Base-by-base conservation (phyloP, 2,329 filamentous ascomycete species). In the Pyrenochaeta sp. region DNA sequence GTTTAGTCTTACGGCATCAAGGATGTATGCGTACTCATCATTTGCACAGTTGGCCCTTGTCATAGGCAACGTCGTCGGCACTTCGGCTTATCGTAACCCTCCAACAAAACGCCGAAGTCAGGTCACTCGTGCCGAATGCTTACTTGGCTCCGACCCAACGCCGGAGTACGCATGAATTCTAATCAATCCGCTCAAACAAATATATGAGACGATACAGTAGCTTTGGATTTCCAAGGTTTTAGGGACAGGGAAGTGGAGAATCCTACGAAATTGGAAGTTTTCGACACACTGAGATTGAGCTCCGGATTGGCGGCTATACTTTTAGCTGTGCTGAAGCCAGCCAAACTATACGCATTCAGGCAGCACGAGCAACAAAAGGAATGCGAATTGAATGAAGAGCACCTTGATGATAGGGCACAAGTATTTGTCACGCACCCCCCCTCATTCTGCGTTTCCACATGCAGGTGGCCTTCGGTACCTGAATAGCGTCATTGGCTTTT, bases 341-440 rank as follows among this genome's bases (percentile, higher is more conserved):
- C 23, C 4, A 5, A 27, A 27, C 9, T 27, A n/a, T n/a, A 27
- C 23, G 23, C 23, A 9, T 9, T 27, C 23, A 27, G 23, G 23
- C 23, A 27, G 23, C 23, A 9, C 4, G 23, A 27, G 23, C 23
- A 27, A 27, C 23, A 27, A 27, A 27, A 9, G 9, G 9, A 36
- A 36, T 36, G 33, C n/a, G 17, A 9, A 15, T 15, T 36, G 17
- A n/a, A 20, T 20, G 17, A 20, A 10, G 17, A 37, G 17, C 35
- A 37, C 35, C 35, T 11, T 39, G 23, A 29, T 56, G 41, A 60
- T 61, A 58, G 58, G 56, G 21, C 32, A 30, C 30, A 45, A 51
- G 47, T 47, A 63, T 63, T 63, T 63, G 61, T 63, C 56, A 63
- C 36, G 17, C 15, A 43, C 17, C 35, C 35, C n/a, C 33, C 37